A percentile compares a stretch with the other conserved stretches of the same genome.
These are phyloP conservation scores for Geranomyces michiganensis DNA, from an alignment of 192 early-diverging fungal species.

Conservation along the genomic window DNA sequence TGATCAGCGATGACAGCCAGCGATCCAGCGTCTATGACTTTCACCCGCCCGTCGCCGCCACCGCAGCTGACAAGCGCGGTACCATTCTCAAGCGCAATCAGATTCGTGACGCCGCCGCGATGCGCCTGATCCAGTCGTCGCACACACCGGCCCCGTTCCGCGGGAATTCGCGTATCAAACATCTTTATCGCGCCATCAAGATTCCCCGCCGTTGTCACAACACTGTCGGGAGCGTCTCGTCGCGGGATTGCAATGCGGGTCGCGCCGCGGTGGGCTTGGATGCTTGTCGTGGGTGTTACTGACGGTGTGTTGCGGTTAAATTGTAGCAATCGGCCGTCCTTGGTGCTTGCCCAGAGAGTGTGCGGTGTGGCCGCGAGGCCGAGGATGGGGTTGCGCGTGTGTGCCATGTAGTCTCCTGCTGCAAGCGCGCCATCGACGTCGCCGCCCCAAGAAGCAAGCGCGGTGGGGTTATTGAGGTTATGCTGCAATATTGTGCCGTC, in stretches of 20 bases:
- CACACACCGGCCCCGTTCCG: conserved; percentile 30
- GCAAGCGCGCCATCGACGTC: conserved; percentile 31
- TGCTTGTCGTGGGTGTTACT: neutral
- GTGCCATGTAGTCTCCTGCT: conserved; percentile 31
- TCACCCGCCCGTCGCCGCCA: conserved; percentile 26
- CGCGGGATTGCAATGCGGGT: conserved; percentile 12
- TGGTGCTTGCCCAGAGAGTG: conserved; percentile 11
- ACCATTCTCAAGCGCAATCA: neutral
- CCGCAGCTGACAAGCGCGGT: conserved; percentile 10
- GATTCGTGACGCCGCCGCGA: conserved; percentile 30
- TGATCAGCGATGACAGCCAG: conserved; percentile 7
- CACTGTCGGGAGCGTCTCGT: neutral
- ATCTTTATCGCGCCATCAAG: conserved; percentile 26
- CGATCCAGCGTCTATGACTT: conserved; percentile 20
- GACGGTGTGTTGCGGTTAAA: neutral
- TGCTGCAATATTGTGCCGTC: conserved; percentile 25
- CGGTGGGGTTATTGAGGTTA: neutral
- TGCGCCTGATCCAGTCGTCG: conserved; percentile 21
- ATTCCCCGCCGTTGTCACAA: conserved; percentile 30
- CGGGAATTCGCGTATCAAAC: conserved; percentile 31
- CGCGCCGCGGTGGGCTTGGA: conserved; percentile 30
- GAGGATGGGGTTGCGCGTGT: conserved; percentile 32
- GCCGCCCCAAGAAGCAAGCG: conserved; percentile 20
- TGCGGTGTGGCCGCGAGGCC: neutral
- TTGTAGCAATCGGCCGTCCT: conserved; percentile 17